These are phyloP conservation scores for Monilinia fructicola DNA, from an alignment of 2,329 filamentous ascomycete species.

Conservation along the genomic window DNA sequence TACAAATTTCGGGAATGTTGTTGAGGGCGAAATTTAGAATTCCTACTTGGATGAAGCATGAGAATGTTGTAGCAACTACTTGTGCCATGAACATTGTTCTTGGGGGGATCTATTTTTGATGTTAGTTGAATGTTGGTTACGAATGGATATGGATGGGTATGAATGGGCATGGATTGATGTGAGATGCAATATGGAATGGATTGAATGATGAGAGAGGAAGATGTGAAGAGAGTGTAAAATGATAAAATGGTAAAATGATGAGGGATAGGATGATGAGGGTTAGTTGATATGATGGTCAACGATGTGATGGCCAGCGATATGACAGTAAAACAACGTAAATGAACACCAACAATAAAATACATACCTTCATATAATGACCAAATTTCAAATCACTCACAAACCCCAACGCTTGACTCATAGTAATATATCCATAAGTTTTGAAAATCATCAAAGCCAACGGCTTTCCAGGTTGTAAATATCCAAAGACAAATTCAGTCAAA, in stretches of 20 bases:
- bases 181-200: no score
- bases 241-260: no score
- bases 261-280: no score
- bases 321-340: no score
- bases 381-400: constrained; percentile 52
- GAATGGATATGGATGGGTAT: no score
- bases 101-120: constrained; percentile 28
- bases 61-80: constrained; percentile 59
- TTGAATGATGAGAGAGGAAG: no score
- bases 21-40: constrained; percentile 62
- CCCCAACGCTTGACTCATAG: constrained; percentile 57
- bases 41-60: constrained; percentile 63
- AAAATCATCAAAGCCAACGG: constrained; percentile 77
- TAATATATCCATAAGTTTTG: constrained; percentile 71
- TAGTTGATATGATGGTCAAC: no score
- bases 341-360: no score
- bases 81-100: constrained; percentile 43
- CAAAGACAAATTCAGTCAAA: constrained; percentile 68
- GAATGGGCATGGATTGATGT: no score
- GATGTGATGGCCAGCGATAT: no score
- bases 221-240: no score
- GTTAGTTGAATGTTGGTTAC: no score
- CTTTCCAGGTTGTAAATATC: constrained; percentile 69
- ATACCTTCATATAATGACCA: constrained; percentile 51
- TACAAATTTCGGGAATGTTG: constrained; percentile 65